These are phyloP conservation scores for Xylariales sp. DNA, from an alignment of 2,329 filamentous ascomycete species.

Conservation along the genomic window DNA sequence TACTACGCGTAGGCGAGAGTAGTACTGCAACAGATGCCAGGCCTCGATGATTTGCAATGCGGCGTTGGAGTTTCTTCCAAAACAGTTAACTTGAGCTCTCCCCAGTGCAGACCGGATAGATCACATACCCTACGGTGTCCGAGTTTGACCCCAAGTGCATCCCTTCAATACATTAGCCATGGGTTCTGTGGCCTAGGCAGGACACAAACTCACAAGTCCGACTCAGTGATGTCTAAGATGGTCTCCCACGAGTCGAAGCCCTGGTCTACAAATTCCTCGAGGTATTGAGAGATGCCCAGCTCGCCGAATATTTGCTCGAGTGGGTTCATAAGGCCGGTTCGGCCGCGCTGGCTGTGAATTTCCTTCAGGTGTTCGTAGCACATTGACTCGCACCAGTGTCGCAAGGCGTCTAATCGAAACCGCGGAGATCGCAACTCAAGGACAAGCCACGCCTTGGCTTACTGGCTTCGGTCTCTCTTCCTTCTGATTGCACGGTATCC, in stretches of 20 bases:
- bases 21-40: conserved; percentile 50
- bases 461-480: not conserved
- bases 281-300: conserved; percentile 75
- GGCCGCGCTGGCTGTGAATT: conserved; percentile 11
- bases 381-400: too few species aligned
- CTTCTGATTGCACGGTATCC: not conserved
- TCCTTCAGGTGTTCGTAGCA: not conserved
- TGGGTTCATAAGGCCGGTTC: conserved; percentile 49
- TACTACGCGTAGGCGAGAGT: conserved; percentile 43
- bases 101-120: not conserved
- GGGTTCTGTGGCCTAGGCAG: not conserved
- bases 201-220: conserved; percentile 60
- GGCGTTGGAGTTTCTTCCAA: conserved; percentile 71
- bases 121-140: conserved; percentile 70
- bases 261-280: conserved; percentile 67
- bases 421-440: too few species aligned
- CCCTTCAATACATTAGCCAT: conserved; percentile 38
- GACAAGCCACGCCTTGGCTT: too few species aligned
- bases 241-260: conserved; percentile 85
- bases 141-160: conserved; percentile 70
- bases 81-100: conserved; percentile 3
- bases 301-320: conserved; percentile 65
- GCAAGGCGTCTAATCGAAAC: too few species aligned
- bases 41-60: conserved; percentile 70
- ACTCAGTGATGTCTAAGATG: conserved; percentile 78